Conservation (phyloP, 2,329 filamentous ascomycete genomes). For the Talaromyces sp. region DNA sequence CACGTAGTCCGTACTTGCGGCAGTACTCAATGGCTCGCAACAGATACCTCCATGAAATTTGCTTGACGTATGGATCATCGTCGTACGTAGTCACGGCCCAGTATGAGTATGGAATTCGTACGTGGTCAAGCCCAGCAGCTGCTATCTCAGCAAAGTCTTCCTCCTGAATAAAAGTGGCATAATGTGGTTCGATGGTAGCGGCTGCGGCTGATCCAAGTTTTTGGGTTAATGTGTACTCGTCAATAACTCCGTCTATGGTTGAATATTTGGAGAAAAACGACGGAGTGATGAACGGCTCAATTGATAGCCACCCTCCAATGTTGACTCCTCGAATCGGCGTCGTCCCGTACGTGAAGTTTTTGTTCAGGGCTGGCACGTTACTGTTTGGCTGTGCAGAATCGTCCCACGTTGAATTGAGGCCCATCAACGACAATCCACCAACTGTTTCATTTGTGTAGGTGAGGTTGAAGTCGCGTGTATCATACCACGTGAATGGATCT, state of each 20-base stretch:
- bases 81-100: slow-evolving; percentile 88
- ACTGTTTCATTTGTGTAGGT: slow-evolving; percentile 85
- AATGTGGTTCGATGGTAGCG: slow-evolving; percentile 80
- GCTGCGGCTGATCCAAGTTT: slow-evolving; percentile 66
- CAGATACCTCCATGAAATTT: slow-evolving; percentile 89
- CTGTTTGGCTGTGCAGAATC: slow-evolving; percentile 75
- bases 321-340: slow-evolving; percentile 86
- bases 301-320: slow-evolving; percentile 84
- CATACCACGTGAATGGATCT: slow-evolving; percentile 88
- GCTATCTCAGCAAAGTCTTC: slow-evolving; percentile 79
- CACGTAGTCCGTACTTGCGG: slow-evolving; percentile 82
- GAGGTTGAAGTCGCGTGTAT: slow-evolving; percentile 86
- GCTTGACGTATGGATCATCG: slow-evolving; percentile 79
- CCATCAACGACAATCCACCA: slow-evolving; percentile 86
- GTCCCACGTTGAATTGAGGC: slow-evolving; percentile 79
- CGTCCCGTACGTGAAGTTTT: slow-evolving; percentile 73
- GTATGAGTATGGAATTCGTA: slow-evolving; percentile 93
- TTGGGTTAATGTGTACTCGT: slow-evolving; percentile 77
- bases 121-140: slow-evolving; percentile 86
- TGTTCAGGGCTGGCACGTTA: slow-evolving; percentile 72
- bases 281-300: slow-evolving; percentile 94
- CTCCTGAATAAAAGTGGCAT: slow-evolving; percentile 82
- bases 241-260: slow-evolving; percentile 63
- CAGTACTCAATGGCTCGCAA: slow-evolving; percentile 91
- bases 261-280: slow-evolving; percentile 75